Evolutionary conservation across 225 moss, liverwort and hornwort genomes (phyloP).

Genomic region (Marchantia polymorpha): DNA sequence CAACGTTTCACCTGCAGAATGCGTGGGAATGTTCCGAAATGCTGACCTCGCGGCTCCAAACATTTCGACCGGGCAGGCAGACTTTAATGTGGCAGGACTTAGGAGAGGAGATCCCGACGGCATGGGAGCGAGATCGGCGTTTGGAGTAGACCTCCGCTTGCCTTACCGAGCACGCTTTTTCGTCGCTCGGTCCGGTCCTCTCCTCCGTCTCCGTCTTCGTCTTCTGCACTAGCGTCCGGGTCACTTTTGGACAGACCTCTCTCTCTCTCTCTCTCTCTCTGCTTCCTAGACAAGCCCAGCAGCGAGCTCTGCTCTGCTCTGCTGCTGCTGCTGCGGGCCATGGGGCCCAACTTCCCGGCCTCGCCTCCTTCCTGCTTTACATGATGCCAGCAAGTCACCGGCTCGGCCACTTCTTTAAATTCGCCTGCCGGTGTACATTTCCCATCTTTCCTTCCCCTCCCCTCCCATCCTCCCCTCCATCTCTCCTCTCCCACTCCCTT

Average conservation of each 20-base stretch:
- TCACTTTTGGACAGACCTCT: constrained; percentile 4
- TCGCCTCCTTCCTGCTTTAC: constrained; percentile 6
- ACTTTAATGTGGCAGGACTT: no score
- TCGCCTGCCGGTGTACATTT: not conserved
- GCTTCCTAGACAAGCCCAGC: not conserved
- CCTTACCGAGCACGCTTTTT: not conserved
- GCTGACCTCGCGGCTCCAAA: no score
- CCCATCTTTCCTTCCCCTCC: not conserved
- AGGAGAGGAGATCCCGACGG: no score
- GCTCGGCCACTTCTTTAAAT: not conserved
- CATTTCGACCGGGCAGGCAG: no score
- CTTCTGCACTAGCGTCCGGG: constrained; percentile 5
- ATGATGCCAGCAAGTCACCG: not conserved
- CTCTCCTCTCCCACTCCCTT: no score
- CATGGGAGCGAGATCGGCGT: no score
- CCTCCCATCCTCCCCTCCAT: not conserved
- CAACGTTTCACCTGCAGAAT: no score
- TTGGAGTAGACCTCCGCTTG: not conserved
- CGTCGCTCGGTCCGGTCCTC: not conserved
- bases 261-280: no score
- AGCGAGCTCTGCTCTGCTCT: not conserved
- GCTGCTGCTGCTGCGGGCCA: no score
- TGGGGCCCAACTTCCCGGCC: constrained; percentile 1
- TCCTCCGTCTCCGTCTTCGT: not conserved
- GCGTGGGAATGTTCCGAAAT: no score